These are phyloP conservation scores for Aureobasidium sp. DNA, from an alignment of 2,329 filamentous ascomycete species.

Conservation along the genomic window DNA sequence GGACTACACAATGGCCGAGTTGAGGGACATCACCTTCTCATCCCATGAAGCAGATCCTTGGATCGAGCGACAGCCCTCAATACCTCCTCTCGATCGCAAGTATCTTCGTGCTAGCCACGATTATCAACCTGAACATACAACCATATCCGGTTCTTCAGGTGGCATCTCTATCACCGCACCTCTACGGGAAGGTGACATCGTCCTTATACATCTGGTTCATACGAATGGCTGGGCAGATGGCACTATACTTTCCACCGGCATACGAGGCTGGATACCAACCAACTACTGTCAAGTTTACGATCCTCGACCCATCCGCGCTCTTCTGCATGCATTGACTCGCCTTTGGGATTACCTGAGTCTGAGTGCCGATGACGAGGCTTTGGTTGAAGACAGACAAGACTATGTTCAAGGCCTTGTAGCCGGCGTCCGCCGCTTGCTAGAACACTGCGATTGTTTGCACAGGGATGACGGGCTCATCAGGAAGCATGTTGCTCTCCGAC, in stretches of 20 bases:
- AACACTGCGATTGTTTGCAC: conserved; percentile 80
- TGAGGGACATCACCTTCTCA: not conserved
- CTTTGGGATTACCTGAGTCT: conserved; percentile 87
- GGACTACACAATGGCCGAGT: not conserved
- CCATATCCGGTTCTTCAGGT: conserved; percentile 67
- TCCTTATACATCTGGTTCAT: conserved; percentile 92
- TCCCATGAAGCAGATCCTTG: not conserved
- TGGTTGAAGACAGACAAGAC: conserved; percentile 82
- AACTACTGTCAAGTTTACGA: conserved; percentile 98
- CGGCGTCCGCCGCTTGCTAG: conserved; percentile 81
- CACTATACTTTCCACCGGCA: conserved; percentile 76
- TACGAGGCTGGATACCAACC: conserved; percentile 90
- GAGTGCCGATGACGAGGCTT: conserved; percentile 56
- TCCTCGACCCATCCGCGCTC: conserved; percentile 73
- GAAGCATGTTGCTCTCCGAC: conserved; percentile 66
- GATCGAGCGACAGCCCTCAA: not conserved
- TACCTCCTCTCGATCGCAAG: conserved; percentile 70
- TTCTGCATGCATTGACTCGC: conserved; percentile 79
- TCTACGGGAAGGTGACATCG: conserved; percentile 82
- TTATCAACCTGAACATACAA: conserved; percentile 71
- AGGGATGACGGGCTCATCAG: conserved; percentile 71
- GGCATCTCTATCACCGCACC: conserved; percentile 64
- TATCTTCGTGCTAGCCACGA: conserved; percentile 92
- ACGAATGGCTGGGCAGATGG: conserved; percentile 98
- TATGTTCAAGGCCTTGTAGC: conserved; percentile 92